These are phyloP conservation scores for Plasmodium vinckei DNA, from an alignment of 169 alveolate genomes.

Conservation along the genomic window DNA sequence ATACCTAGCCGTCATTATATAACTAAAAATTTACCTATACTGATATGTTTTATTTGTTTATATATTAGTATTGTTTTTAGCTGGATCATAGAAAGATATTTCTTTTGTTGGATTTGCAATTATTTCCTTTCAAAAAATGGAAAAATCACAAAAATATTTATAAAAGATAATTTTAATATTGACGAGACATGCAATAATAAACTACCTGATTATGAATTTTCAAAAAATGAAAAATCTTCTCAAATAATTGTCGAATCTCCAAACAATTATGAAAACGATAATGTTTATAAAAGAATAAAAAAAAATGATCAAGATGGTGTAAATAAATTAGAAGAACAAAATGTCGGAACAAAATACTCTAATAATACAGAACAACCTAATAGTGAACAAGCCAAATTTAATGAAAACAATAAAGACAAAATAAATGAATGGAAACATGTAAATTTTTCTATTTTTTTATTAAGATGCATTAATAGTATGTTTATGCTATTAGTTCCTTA, in stretches of 20 bases:
- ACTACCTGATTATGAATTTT: not conserved
- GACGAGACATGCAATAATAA: not conserved
- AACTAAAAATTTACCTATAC: constrained; percentile 62
- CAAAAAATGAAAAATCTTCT: not conserved
- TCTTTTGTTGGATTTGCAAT: constrained; percentile 68
- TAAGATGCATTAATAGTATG: constrained; percentile 83
- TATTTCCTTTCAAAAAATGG: not conserved
- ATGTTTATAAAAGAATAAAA: not conserved
- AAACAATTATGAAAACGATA: not conserved
- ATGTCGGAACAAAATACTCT: not conserved
- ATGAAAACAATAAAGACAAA: not conserved
- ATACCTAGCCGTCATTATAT: constrained; percentile 81
- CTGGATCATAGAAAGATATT: constrained; percentile 86
- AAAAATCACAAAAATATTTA: not conserved
- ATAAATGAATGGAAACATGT: constrained; percentile 62
- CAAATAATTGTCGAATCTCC: constrained; percentile 16
- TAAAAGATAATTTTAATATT: not conserved
- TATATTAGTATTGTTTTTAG: constrained; percentile 83
- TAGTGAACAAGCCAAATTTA: not conserved
- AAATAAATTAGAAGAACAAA: not conserved
- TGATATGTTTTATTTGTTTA: constrained; percentile 70
- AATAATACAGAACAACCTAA: too few species aligned
- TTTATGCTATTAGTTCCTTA: constrained; percentile 88
- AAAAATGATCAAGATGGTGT: not conserved
- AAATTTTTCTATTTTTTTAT: constrained; percentile 82